Evolutionary conservation across 2,329 filamentous ascomycete genomes (phyloP), one percentile per base, ranked within the genome.

Genomic region (Albophoma yamanashiensis): DNA sequence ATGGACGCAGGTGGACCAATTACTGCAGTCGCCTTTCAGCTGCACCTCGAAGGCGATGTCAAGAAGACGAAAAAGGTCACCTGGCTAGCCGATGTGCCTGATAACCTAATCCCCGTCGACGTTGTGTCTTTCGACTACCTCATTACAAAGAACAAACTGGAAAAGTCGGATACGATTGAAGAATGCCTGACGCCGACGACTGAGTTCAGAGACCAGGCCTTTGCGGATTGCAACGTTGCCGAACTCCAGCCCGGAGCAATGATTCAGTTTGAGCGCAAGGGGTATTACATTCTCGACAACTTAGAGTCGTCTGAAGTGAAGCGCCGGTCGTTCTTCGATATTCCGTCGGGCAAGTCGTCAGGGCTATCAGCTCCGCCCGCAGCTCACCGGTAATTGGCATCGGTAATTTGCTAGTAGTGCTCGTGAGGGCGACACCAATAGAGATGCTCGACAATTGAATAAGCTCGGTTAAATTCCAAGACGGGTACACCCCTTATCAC

Each of bases 61-160:
- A 93, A 92, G 78, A 88, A 89, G 75, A 96, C 91, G 69, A 94
- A 95, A 82, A 96, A 96, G 79, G 83, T 96, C 56, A 95, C 91
- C 1, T 96, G 91, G 91, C 79, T 95, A 47, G 86, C 89, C 2
- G 81, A 79, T 1, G 42, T 25, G n/a, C n/a, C n/a, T 9, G 42
- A 12, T 1, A 45, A 25, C 42, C n/a, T 45, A 3, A 11, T 93
- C 12, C 83, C 85, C 2, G 84, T 91, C 39, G 88, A 93, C 71
- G 79, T 94, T 8, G 90, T 90, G 71, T 89, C 94, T 64, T 96
- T 94, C 69, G 91, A 95, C 75, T 90, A 92, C 75, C 80, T 96
- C 34, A 87, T 96, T 68, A 92, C 87, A 47, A 95, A 95, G 79
- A 91, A 96, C 71, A 91, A 92, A 71, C 80, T 96, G 40, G 87